Conservation (phyloP, 2,329 filamentous ascomycete species). For the Cladosporium sp. region DNA sequence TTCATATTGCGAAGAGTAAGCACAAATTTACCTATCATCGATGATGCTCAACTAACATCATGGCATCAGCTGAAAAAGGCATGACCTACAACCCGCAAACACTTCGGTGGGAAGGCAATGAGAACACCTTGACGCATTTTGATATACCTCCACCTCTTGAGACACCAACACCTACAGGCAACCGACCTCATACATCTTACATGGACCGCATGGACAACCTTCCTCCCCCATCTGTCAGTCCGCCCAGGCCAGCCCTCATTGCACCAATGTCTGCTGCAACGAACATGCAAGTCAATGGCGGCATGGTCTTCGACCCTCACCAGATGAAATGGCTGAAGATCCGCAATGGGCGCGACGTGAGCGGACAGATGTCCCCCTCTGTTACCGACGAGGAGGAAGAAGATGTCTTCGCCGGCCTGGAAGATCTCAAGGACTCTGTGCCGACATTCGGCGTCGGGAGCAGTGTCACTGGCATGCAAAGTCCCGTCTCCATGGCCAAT, state of each 20-base stretch:
- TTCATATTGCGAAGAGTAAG: constrained; percentile 79
- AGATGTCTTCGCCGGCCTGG: constrained; percentile 92
- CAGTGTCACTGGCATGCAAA: constrained; percentile 30
- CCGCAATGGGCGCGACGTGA: constrained; percentile 39
- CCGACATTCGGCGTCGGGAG: constrained; percentile 23
- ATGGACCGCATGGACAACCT: constrained; percentile 31
- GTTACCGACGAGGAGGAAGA: constrained; percentile 81
- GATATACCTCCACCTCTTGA: constrained; percentile 51
- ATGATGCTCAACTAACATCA: constrained; percentile 18
- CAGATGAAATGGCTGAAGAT: constrained; percentile 96
- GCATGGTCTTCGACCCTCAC: constrained; percentile 96
- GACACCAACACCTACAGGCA: constrained; percentile 40
- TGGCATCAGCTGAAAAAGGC: constrained; percentile 72
- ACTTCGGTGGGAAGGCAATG: constrained; percentile 94
- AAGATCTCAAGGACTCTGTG: constrained; percentile 75
- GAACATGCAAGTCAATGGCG: constrained; percentile 90
- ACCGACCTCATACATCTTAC: constrained; percentile 38
- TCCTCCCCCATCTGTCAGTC: constrained; percentile 38
- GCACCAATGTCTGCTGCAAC: constrained; percentile 69
- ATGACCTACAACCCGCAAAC: constrained; percentile 93
- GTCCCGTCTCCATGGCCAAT: constrained; percentile 47
- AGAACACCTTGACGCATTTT: constrained; percentile 78
- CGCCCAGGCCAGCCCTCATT: constrained; percentile 73
- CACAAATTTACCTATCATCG: constrained; percentile 23
- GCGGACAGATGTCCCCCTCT: constrained; percentile 42